Base-by-base conservation (phyloP, 2,329 filamentous ascomycete species). In the Colletotrichum costaricense region DNA sequence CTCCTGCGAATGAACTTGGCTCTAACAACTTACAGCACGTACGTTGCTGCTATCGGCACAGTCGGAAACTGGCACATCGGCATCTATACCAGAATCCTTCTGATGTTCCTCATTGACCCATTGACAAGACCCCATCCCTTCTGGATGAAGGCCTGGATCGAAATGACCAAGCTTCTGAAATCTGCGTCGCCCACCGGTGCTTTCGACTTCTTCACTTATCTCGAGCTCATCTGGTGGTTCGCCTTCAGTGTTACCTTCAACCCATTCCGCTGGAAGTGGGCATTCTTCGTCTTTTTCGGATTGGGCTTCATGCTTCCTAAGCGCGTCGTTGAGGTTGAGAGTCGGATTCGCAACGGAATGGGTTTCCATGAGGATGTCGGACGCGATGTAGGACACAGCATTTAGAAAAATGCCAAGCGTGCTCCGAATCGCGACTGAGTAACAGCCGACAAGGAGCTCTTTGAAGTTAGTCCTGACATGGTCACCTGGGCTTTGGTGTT, bases 201-300 rank as follows among this genome's bases (percentile, higher is more conserved):
- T 0, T 96, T 97, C 78, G 94, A 97, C 80, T 97, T 97, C 84
- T 97, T 97, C 80, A 97, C 95, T 0, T 97, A 97, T 78, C 88
- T 93, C 0, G 95, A 97, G 82, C 84, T 97, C 63, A 79, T 97
- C 5, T 97, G 94, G 86, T 97, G 94, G 95, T 97, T 96, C 76
- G 80, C 91, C 6, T 97, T 97, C 78, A 93, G 93, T 69, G 91
- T 96, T 55, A 84, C 88, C 5, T 88, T 97, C 77, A 97, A 97
- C 79, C 95, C 95, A 0, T 97, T 97, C 82, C 86, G 94, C 9
- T 97, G 94, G 94, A 97, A 97, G 85, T 97, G 94, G 95, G 93
- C 92, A 0, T 80, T 92, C 0, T 97, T 97, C 79, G 94, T 97
- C 19, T 92, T 97, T 77, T 93, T 93, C 73, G 94, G 95, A 0